These are phyloP conservation scores for Microcos paniculata DNA, from an alignment of 345 rosid genomes.

Conservation along the genomic window DNA sequence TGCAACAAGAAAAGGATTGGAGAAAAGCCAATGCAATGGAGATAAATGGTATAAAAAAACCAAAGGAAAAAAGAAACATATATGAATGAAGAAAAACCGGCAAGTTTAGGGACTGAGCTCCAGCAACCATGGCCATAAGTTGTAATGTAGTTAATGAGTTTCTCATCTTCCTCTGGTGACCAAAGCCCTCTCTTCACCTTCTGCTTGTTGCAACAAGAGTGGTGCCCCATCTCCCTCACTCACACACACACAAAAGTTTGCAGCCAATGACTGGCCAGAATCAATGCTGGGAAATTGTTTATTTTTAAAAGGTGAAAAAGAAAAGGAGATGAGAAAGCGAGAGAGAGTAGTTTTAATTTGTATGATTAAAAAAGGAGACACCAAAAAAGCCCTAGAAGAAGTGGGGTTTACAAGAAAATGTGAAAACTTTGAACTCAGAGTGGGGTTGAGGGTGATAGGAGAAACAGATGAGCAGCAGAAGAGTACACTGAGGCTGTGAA, in stretches of 20 bases:
- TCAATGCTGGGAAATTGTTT: conserved; percentile 26
- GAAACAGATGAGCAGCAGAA: not conserved
- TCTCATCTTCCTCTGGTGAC: conserved; percentile 99
- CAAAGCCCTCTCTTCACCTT: conserved; percentile 97
- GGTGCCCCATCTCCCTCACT: conserved; percentile 69
- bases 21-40: not conserved
- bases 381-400: conserved; percentile 16
- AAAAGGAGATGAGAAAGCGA: not conserved
- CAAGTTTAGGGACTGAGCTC: conserved; percentile 97
- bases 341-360: conserved; percentile 1
- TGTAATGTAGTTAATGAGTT: conserved; percentile 84
- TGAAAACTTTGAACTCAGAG: not conserved
- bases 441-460: not conserved
- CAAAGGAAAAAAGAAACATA: not conserved
- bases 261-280: conserved; percentile 29
- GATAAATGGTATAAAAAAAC: not conserved
- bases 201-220: conserved; percentile 98
- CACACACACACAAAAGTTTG: conserved; percentile 17
- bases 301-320: conserved; percentile 22
- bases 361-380: not conserved
- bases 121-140: conserved; percentile 97
- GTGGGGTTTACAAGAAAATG: not conserved
- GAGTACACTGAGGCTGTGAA: conserved; percentile 30
- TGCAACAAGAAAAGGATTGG: not conserved
- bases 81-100: conserved; percentile 47